Evolutionary conservation across 768 basidiomycete species (phyloP).

Genomic region (Amylocystis lapponica): DNA sequence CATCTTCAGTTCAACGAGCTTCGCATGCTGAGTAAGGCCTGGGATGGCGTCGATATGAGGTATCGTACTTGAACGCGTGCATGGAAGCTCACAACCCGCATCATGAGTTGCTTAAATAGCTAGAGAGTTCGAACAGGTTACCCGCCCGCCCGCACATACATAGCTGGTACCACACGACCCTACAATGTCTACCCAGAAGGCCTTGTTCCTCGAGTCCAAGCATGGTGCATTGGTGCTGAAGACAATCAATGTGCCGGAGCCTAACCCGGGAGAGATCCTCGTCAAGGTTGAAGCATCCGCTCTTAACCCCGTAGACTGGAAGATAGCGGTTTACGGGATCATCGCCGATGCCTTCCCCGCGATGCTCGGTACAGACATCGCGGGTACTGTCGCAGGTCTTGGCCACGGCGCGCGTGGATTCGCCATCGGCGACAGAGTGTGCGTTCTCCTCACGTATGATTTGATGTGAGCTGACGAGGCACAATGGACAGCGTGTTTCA

Average conservation of each 20-base stretch:
- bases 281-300: constrained; percentile 23
- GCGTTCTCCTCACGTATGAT: not conserved
- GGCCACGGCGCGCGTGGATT: constrained; percentile 22
- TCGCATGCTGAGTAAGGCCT: too few species aligned
- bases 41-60: too few species aligned
- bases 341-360: constrained; percentile 22
- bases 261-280: constrained; percentile 25
- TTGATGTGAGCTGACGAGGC: not conserved
- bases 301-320: constrained; percentile 32
- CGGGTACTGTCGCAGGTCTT: constrained; percentile 25
- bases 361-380: constrained; percentile 25
- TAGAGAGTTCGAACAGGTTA: too few species aligned
- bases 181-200: constrained; percentile 6
- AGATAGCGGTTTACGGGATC: constrained; percentile 19
- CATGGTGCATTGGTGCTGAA: constrained; percentile 7
- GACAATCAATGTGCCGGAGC: constrained; percentile 13
- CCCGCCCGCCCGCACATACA: too few species aligned
- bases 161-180: too few species aligned
- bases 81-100: too few species aligned
- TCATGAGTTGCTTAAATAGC: too few species aligned
- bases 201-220: constrained; percentile 6
- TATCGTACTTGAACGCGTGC: too few species aligned
- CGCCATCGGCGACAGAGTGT: constrained; percentile 26
- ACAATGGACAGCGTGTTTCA: constrained; percentile 10
- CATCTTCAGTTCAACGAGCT: too few species aligned